Evolutionary conservation across 192 early-diverging fungal species (phyloP), one percentile per base, ranked within the genome.

Genomic region (Dissophora globulifera): DNA sequence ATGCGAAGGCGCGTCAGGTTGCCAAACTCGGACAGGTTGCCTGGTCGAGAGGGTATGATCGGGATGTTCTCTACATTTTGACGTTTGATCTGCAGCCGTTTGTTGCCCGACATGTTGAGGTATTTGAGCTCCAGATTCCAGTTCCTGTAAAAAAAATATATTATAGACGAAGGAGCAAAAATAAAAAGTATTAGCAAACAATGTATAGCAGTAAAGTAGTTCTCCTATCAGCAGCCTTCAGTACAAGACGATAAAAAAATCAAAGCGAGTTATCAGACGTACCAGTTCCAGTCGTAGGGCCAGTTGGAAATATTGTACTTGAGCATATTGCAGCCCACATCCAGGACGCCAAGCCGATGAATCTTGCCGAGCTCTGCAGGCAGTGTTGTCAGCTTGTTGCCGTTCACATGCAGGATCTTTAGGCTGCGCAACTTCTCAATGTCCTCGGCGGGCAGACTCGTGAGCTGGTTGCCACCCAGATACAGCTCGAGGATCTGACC

Each of bases 271-370:
- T n/a, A n/a, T n/a, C n/a, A 33, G 3, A 43, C 64, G 50, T 82
- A 86, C 93, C 95, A 96, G 69, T 96, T 96, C 95, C 95, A 96
- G 67, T 96, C 95, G 71, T 93, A 95, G 15, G 91, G 93, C 93
- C 94, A 96, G 78, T 96, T 96, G 40, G 92, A 87, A 57, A 95
- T 93, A 66, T 96, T 96, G 78, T 95, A 96, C 82, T 93, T 93
- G 47, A 96, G 82, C 29, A 88, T 84, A 57, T 96, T 95, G 72
- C 90, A 92, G 41, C 95, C 93, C 11, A 94, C 90, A 78, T 96
- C 95, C 15, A 96, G 79, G n/a, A 89, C 88, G 4, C 85, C 60
- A 33, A 96, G 81, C 23, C 88, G 84, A 56, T 90, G 83, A 16
- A 96, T 85, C 81, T 96, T 96, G 58, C 90, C 92, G n/a, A 96